These are phyloP conservation scores for Phylloporus sp. DNA, from an alignment of 768 basidiomycete species.

Conservation along the genomic window DNA sequence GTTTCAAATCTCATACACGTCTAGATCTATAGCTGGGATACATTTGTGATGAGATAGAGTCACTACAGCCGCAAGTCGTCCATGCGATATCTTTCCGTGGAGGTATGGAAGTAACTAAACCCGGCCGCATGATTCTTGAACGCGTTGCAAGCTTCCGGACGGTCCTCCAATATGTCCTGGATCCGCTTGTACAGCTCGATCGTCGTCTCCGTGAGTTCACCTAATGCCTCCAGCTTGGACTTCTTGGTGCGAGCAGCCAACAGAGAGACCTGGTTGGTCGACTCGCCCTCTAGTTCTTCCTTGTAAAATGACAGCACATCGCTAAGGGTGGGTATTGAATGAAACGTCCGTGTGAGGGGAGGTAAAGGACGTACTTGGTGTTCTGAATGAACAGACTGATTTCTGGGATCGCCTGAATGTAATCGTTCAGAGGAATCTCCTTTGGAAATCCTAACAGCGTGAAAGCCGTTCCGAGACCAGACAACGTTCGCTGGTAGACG, in stretches of 20 bases:
- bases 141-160: background rate
- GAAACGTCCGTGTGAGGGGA: background rate
- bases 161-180: slow-evolving; percentile 15
- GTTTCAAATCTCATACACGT: background rate
- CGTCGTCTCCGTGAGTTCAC: slow-evolving; percentile 20
- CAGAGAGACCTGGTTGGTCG: slow-evolving; percentile 30
- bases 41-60: too few relatives aligned
- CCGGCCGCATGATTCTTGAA: slow-evolving; percentile 8
- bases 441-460: slow-evolving; percentile 32
- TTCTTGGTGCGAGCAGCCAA: slow-evolving; percentile 18
- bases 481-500: slow-evolving; percentile 15
- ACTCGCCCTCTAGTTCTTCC: slow-evolving; percentile 32
- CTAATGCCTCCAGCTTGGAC: slow-evolving; percentile 25
- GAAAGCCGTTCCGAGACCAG: slow-evolving; percentile 30
- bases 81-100: slow-evolving; percentile 15
- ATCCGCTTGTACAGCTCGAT: slow-evolving; percentile 14
- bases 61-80: too few relatives aligned
- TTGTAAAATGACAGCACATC: slow-evolving; percentile 36
- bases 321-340: slow-evolving; percentile 14
- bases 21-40: too few relatives aligned
- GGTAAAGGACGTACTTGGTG: slow-evolving; percentile 33
- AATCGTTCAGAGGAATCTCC: slow-evolving; percentile 26
- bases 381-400: slow-evolving; percentile 24
- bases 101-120: slow-evolving; percentile 17
- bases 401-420: slow-evolving; percentile 34